A percentile compares a stretch with the other conserved stretches of the same genome.
phyloP scores from a whole-genome alignment of 192 early-diverging fungal genomes.

The Backusella psychrophila region DNA sequence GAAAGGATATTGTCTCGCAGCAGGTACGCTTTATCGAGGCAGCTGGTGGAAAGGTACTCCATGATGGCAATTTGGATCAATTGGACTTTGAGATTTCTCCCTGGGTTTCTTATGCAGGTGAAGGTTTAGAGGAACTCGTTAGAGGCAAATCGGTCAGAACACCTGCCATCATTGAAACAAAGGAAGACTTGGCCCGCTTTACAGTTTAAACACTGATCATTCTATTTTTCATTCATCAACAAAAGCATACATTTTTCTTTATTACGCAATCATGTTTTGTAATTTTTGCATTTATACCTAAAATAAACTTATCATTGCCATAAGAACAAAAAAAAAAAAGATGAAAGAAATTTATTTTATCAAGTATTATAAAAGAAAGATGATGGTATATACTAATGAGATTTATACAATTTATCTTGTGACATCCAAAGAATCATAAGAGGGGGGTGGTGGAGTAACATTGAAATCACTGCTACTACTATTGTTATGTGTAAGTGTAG shows the following conservation, averaged over 20 bases:
- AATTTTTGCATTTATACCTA: not conserved
- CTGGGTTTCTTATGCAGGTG: slow-evolving; percentile 89
- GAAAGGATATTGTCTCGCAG: slow-evolving; percentile 85
- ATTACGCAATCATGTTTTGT: not conserved
- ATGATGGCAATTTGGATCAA: slow-evolving; percentile 18
- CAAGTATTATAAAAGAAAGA: not conserved
- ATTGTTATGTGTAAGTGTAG: not conserved
- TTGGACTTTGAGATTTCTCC: slow-evolving; percentile 84
- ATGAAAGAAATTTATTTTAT: not conserved
- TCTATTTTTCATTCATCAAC: not conserved
- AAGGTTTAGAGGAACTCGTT: slow-evolving; percentile 78
- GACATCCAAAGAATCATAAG: not conserved
- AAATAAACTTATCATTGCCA: not conserved
- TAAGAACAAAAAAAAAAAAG: not conserved
- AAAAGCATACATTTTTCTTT: not conserved
- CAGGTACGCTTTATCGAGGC: slow-evolving; percentile 82
- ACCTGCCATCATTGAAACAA: slow-evolving; percentile 47
- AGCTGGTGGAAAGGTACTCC: slow-evolving; percentile 77
- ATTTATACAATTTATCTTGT: not conserved
- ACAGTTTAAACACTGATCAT: not conserved
- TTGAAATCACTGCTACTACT: not conserved
- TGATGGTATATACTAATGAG: not conserved
- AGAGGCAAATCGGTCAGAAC: slow-evolving; percentile 67
- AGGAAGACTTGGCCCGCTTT: slow-evolving; percentile 29
- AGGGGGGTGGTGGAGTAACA: not conserved